These are phyloP conservation scores for Euphorbia corollata DNA, from an alignment of 441 rosid genomes.

Conservation along the genomic window DNA sequence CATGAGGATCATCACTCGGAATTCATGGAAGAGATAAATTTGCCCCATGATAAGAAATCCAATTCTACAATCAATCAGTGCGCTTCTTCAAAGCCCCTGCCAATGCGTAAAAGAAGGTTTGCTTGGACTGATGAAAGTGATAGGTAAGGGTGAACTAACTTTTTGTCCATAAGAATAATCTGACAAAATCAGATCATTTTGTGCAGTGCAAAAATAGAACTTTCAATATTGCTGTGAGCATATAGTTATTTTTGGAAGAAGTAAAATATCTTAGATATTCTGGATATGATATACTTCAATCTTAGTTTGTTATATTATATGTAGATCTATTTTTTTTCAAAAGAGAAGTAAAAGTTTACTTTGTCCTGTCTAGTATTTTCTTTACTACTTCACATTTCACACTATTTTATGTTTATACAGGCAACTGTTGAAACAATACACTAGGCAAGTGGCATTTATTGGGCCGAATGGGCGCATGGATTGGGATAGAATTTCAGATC, in stretches of 20 bases:
- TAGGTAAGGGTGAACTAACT: slow-evolving; percentile 42
- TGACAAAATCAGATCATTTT: slow-evolving; percentile 4
- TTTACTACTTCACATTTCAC: slow-evolving; percentile 20
- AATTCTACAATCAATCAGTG: slow-evolving; percentile 36
- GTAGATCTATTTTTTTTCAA: background rate
- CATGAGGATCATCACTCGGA: slow-evolving; percentile 35
- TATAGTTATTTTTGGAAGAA: background rate
- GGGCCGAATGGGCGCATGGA: slow-evolving; percentile 78
- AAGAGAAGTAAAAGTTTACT: slow-evolving; percentile 5
- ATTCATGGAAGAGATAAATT: slow-evolving; percentile 33
- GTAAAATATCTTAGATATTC: background rate
- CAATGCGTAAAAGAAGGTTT: slow-evolving; percentile 50
- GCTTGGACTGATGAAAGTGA: slow-evolving; percentile 85
- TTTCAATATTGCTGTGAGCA: background rate
- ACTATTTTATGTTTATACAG: slow-evolving; percentile 35
- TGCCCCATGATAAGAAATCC: slow-evolving; percentile 37
- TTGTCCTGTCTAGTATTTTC: background rate
- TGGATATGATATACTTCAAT: slow-evolving; percentile 7
- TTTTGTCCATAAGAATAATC: slow-evolving; percentile 15
- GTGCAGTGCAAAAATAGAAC: background rate
- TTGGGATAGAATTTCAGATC: slow-evolving; percentile 63
- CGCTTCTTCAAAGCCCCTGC: slow-evolving; percentile 43
- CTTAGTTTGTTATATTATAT: background rate
- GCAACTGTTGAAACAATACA: slow-evolving; percentile 70
- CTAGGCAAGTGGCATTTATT: slow-evolving; percentile 60